phyloP scores from a whole-genome alignment of 371 early-diverging fungal species.

The Ecytonucleospora hepatopenaei region DNA sequence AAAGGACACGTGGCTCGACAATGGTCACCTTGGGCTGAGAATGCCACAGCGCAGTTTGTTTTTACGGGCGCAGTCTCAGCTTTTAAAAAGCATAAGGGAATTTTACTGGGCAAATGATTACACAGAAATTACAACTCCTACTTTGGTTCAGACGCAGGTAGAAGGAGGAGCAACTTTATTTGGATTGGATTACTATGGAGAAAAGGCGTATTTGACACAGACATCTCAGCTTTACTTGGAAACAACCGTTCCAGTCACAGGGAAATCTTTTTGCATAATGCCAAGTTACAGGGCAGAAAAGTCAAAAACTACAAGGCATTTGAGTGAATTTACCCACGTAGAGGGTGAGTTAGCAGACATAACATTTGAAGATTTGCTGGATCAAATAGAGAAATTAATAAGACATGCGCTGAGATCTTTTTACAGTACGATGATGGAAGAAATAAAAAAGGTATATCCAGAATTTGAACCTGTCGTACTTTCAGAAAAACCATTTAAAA shows the following conservation, averaged over 20 bases:
- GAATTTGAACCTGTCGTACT: constrained; percentile 67
- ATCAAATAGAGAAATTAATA: constrained; percentile 72
- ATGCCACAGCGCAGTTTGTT: constrained; percentile 75
- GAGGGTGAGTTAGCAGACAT: constrained; percentile 94
- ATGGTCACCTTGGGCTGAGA: constrained; percentile 88
- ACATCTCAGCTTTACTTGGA: constrained; percentile 97
- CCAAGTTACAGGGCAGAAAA: constrained; percentile 98
- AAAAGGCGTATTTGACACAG: constrained; percentile 90
- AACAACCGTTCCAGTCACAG: constrained; percentile 81
- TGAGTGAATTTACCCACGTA: constrained; percentile 93
- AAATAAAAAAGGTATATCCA: constrained; percentile 76
- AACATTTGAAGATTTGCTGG: constrained; percentile 73
- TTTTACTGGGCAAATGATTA: constrained; percentile 71
- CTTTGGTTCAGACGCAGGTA: constrained; percentile 98
- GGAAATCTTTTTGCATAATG: constrained; percentile 87
- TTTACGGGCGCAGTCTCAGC: constrained; percentile 71
- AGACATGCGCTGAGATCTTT: constrained; percentile 71
- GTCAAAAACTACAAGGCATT: constrained; percentile 90
- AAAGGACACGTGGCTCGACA: constrained; percentile 72
- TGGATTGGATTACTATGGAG: constrained; percentile 86
- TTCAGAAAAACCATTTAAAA: constrained; percentile 66
- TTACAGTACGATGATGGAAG: constrained; percentile 64
- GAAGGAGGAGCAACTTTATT: constrained; percentile 97
- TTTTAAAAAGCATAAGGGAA: constrained; percentile 79
- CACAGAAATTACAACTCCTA: constrained; percentile 88